A percentile compares a stretch with the other conserved stretches of the same genome.
These are phyloP conservation scores for Elaeis oleifera DNA, from an alignment of 202 grass and related monocot genomes.

Conservation along the genomic window DNA sequence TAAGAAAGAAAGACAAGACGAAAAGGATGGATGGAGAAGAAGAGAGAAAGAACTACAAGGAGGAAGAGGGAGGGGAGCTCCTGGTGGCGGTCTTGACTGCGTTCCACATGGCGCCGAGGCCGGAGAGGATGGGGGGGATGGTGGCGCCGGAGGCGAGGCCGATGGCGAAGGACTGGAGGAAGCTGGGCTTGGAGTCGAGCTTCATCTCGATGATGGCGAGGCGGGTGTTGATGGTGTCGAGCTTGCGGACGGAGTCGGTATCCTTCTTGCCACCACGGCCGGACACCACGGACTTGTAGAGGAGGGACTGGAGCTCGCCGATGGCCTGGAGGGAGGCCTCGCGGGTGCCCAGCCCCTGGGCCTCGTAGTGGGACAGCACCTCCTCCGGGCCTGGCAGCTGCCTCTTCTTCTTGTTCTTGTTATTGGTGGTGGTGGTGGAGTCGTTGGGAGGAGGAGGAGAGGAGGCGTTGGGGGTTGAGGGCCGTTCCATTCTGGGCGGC, in stretches of 20 bases:
- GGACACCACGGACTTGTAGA: slow-evolving; percentile 4
- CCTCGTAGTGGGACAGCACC: slow-evolving; percentile 18
- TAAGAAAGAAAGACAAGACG: too few species aligned
- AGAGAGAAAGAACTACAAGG: too few species aligned
- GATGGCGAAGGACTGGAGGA: slow-evolving; percentile 14
- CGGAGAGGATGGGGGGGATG: background rate
- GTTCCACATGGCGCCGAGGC: slow-evolving; percentile 3
- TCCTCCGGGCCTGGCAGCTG: slow-evolving; percentile 1
- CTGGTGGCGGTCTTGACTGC: slow-evolving; percentile 1
- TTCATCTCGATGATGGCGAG: slow-evolving; percentile 12
- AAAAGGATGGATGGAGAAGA: too few species aligned
- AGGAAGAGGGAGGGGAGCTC: slow-evolving; percentile 5
- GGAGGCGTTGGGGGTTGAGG: background rate
- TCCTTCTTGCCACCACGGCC: slow-evolving; percentile 8
- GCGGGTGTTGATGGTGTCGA: slow-evolving; percentile 9
- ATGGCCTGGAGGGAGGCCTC: slow-evolving; percentile 16
- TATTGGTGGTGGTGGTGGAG: background rate
- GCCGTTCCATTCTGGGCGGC: too few species aligned
- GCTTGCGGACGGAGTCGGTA: slow-evolving; percentile 3
- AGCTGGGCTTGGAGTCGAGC: slow-evolving; percentile 11
- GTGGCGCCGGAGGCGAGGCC: background rate
- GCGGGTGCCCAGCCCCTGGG: slow-evolving; percentile 13
- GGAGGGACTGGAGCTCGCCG: slow-evolving; percentile 10
- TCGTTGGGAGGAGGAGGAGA: background rate
- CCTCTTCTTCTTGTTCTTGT: background rate